Evolutionary conservation across 2,329 filamentous ascomycete genomes (phyloP).

Genomic region (Verticillium nubilum): DNA sequence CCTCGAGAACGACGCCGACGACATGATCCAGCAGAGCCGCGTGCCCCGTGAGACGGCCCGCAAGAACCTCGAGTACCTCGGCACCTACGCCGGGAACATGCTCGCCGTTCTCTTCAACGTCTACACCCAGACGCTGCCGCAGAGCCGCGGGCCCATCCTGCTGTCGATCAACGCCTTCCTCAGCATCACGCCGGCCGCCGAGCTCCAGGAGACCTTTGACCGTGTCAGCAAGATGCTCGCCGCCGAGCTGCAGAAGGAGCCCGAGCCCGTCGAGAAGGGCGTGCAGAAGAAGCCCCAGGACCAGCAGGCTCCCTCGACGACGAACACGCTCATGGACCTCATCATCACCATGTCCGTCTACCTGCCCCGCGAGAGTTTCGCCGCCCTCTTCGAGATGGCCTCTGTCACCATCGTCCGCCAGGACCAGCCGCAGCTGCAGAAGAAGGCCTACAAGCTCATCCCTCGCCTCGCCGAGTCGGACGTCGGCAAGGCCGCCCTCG

Average conservation of each 20-base stretch:
- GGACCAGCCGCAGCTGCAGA: slow-evolving; percentile 87
- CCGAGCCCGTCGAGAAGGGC: slow-evolving; percentile 52
- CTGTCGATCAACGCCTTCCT: slow-evolving; percentile 94
- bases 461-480: slow-evolving; percentile 81
- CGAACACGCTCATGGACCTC: slow-evolving; percentile 92
- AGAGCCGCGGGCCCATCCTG: slow-evolving; percentile 84
- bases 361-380: slow-evolving; percentile 80
- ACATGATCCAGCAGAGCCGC: slow-evolving; percentile 71
- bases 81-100: slow-evolving; percentile 77
- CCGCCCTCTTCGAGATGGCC: slow-evolving; percentile 80
- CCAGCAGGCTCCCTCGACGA: slow-evolving; percentile 80
- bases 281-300: slow-evolving; percentile 58
- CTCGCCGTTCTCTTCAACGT: slow-evolving; percentile 98
- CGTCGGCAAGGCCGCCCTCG: slow-evolving; percentile 68
- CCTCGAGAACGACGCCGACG: slow-evolving; percentile 59
- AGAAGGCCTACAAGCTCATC: slow-evolving; percentile 98
- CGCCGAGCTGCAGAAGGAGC: slow-evolving; percentile 52
- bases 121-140: slow-evolving; percentile 91
- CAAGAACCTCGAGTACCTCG: slow-evolving; percentile 77
- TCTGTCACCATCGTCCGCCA: slow-evolving; percentile 74
- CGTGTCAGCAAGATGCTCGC: slow-evolving; percentile 83
- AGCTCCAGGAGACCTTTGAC: slow-evolving; percentile 83
- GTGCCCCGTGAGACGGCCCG: slow-evolving; percentile 69
- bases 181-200: slow-evolving; percentile 73
- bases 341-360: slow-evolving; percentile 96